Evolutionary conservation across 345 rosid genomes (phyloP).

Genomic region (Firmiana major): DNA sequence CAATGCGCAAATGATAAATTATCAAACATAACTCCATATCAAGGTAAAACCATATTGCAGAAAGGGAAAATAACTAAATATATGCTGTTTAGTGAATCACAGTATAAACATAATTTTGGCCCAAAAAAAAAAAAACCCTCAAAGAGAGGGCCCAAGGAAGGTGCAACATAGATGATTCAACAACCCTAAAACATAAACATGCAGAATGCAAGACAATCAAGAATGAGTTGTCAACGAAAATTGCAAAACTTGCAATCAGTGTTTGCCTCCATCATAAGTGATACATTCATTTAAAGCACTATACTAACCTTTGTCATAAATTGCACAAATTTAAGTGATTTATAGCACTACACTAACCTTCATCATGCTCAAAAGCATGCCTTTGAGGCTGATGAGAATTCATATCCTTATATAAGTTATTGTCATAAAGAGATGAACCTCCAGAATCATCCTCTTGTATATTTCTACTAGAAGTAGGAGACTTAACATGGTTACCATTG

Average conservation of each 20-base stretch:
- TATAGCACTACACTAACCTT: slow-evolving; percentile 41
- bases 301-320: slow-evolving; percentile 46
- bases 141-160: neutral
- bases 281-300: neutral
- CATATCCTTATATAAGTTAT: slow-evolving; percentile 39
- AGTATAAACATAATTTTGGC: neutral
- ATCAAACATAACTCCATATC: neutral
- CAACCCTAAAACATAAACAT: neutral
- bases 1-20: neutral
- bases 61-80: neutral
- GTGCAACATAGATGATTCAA: neutral
- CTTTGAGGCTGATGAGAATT: slow-evolving; percentile 52
- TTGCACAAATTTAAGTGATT: neutral
- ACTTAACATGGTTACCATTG: slow-evolving; percentile 34
- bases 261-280: neutral
- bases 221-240: neutral
- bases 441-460: slow-evolving; percentile 56
- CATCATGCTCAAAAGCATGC: slow-evolving; percentile 53
- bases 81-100: neutral
- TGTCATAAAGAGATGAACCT: slow-evolving; percentile 55
- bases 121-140: neutral
- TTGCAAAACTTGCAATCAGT: neutral
- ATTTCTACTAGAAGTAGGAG: slow-evolving; percentile 51
- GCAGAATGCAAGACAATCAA: neutral
- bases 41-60: no score